Evolutionary conservation across 2,329 filamentous ascomycete species (phyloP).

Genomic region (Aureobasidium musti): DNA sequence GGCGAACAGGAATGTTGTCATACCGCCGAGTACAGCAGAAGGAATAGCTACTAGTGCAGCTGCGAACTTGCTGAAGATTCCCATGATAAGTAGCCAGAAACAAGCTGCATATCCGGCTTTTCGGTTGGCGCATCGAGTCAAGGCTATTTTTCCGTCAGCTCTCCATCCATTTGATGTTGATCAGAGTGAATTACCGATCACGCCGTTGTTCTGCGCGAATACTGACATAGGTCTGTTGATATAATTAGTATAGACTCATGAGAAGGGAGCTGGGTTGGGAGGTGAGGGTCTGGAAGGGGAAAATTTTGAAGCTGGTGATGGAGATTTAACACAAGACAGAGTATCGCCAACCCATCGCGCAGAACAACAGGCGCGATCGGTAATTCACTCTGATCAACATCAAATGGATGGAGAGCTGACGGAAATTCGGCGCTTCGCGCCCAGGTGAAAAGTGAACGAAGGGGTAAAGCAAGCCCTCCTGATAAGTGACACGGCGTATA

Average conservation of each 20-base stretch:
- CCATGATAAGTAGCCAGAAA: conserved; percentile 77
- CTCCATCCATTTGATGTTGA: too few relatives aligned
- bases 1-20: conserved; percentile 75
- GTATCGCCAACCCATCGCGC: too few relatives aligned
- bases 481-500: too few relatives aligned
- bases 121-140: conserved; percentile 79
- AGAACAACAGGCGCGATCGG: conserved; percentile 70
- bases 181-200: neutral
- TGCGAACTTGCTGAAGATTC: conserved; percentile 80
- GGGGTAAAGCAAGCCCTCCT: too few relatives aligned
- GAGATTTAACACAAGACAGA: too few relatives aligned
- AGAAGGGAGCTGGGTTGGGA: neutral
- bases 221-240: conserved; percentile 43
- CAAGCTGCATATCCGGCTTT: conserved; percentile 77
- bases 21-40: conserved; percentile 50
- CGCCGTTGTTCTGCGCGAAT: conserved; percentile 82
- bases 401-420: neutral
- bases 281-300: conserved; percentile 55
- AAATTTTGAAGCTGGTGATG: too few relatives aligned
- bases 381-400: neutral
- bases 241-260: neutral
- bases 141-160: conserved; percentile 52
- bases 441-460: too few relatives aligned
- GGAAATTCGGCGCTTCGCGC: too few relatives aligned
- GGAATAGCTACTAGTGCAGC: conserved; percentile 78